phyloP scores from a whole-genome alignment of 2,329 filamentous ascomycete species.

The Venturia aucupariae region DNA sequence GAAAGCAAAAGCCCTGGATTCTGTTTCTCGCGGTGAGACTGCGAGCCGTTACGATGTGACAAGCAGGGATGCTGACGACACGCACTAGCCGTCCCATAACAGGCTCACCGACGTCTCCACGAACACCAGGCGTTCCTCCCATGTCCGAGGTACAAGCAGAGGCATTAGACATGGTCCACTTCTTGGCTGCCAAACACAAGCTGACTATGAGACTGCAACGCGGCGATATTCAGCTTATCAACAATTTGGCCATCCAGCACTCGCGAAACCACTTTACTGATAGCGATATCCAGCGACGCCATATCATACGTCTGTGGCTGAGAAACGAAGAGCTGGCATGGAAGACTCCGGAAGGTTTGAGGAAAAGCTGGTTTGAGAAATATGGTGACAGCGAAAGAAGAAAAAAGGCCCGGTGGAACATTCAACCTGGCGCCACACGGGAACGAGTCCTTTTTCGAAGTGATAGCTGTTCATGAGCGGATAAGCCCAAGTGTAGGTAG shows the following conservation, averaged over 20 bases:
- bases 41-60: not conserved
- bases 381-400: conserved; percentile 16
- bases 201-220: conserved; percentile 31
- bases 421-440: conserved; percentile 16
- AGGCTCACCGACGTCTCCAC: conserved; percentile 47
- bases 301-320: conserved; percentile 15
- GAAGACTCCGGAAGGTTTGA: conserved; percentile 14
- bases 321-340: conserved; percentile 15
- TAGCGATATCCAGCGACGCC: conserved; percentile 17
- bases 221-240: conserved; percentile 42
- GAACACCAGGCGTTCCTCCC: conserved; percentile 46
- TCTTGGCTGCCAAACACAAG: conserved; percentile 30
- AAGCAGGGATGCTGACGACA: not conserved
- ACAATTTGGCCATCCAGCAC: conserved; percentile 45
- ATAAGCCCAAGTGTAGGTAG: not conserved
- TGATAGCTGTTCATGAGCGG: conserved; percentile 17
- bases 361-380: conserved; percentile 16
- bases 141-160: conserved; percentile 37
- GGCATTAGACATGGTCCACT: conserved; percentile 38
- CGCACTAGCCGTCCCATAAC: conserved; percentile 24
- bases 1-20: conserved; percentile 11
- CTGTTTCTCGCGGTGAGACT: conserved; percentile 18
- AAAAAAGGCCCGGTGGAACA: conserved; percentile 17
- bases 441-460: conserved; percentile 17
- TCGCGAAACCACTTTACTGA: conserved; percentile 39